A percentile compares a stretch with the other conserved stretches of the same genome.
These are phyloP conservation scores for Penicillium ochrochloron DNA, from an alignment of 495 filamentous ascomycete genomes.

Conservation along the genomic window DNA sequence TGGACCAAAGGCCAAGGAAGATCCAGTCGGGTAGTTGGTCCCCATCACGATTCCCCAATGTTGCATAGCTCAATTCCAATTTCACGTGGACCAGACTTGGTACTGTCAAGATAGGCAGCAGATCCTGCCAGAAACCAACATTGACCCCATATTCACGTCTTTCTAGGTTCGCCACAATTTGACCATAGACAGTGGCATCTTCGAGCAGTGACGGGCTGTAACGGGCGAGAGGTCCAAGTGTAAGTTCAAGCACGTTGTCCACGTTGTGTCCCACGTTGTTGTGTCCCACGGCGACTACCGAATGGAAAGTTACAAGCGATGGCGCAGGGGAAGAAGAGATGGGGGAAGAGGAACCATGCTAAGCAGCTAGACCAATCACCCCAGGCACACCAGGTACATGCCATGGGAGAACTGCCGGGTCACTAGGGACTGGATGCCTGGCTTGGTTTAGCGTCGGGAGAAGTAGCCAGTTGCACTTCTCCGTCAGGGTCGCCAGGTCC, in stretches of 20 bases:
- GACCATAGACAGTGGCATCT: conserved; percentile 6
- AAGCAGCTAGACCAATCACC: background rate
- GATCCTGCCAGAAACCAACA: conserved; percentile 27
- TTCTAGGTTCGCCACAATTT: conserved; percentile 16
- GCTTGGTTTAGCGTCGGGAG: conserved; percentile 18
- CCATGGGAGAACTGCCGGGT: conserved; percentile 1
- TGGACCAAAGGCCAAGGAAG: background rate
- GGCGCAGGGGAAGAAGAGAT: background rate
- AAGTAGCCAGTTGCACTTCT: conserved; percentile 14
- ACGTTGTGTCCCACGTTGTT: background rate
- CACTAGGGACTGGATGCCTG: conserved; percentile 15
- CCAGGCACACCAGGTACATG: conserved; percentile 1
- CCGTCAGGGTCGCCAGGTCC: background rate
- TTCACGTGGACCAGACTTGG: background rate
- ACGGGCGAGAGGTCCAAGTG: conserved; percentile 19
- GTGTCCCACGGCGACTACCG: conserved; percentile 5
- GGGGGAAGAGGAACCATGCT: background rate
- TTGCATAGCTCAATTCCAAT: conserved; percentile 6
- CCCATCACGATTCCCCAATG: conserved; percentile 5
- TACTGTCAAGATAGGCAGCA: conserved; percentile 19
- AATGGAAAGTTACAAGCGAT: conserved; percentile 5
- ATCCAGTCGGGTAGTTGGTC: background rate
- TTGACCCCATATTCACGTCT: conserved; percentile 16
- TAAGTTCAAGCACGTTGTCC: conserved; percentile 20
- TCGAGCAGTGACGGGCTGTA: background rate